These are phyloP conservation scores for Suillus spraguei DNA, from an alignment of 768 basidiomycete species.

Conservation along the genomic window DNA sequence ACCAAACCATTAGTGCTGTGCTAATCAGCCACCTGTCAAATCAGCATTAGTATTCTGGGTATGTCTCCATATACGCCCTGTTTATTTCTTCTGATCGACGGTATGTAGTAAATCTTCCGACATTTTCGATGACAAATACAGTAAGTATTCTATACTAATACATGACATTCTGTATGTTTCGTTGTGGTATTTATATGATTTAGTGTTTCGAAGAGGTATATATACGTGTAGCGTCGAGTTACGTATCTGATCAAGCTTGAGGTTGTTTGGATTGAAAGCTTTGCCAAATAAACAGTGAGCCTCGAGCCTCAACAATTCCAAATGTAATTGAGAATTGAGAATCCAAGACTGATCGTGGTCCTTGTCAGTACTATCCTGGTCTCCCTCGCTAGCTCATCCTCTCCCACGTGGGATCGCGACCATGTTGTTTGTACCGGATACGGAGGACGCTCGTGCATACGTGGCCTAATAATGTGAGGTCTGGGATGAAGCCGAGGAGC, in stretches of 20 bases:
- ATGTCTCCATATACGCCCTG: background rate
- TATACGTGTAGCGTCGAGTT: too few species aligned
- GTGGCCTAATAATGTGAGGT: background rate
- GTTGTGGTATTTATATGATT: background rate
- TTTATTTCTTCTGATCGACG: background rate
- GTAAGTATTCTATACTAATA: background rate
- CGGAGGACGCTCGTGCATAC: background rate
- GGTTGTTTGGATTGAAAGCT: too few species aligned
- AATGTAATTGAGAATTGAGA: too few species aligned
- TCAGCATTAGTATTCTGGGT: background rate
- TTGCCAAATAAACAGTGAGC: too few species aligned
- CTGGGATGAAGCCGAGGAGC: background rate
- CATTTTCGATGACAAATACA: background rate
- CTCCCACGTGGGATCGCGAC: background rate
- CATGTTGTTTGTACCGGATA: background rate
- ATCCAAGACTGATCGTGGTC: too few species aligned
- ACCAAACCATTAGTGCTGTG: background rate
- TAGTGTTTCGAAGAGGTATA: background rate
- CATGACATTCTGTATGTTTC: background rate
- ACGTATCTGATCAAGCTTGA: too few species aligned
- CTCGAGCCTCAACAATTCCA: too few species aligned
- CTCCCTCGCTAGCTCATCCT: background rate
- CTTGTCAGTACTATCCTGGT: too few species aligned
- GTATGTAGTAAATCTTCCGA: background rate
- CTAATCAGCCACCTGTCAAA: background rate